These are phyloP conservation scores for Pythium sp. DNA, from an alignment of 352 stramenopile genomes.

Conservation along the genomic window DNA sequence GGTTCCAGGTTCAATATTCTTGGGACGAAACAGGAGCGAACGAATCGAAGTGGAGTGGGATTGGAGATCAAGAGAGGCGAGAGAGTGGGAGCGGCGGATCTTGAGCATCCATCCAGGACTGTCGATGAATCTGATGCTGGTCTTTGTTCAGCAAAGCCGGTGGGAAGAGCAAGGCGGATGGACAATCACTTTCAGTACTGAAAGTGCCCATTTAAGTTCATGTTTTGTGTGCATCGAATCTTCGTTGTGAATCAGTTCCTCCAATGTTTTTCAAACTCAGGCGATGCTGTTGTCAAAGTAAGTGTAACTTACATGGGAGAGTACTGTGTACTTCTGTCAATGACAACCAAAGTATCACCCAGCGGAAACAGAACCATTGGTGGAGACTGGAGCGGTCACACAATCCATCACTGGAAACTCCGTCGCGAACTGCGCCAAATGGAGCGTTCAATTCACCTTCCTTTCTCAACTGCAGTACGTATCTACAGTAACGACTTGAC, in stretches of 20 bases:
- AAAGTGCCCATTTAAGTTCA: background rate
- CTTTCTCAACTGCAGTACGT: background rate
- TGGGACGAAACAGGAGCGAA: background rate
- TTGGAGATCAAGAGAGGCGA: background rate
- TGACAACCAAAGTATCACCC: background rate
- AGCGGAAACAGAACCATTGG: background rate
- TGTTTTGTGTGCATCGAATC: background rate
- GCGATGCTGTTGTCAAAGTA: too few relatives aligned
- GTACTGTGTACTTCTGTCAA: background rate
- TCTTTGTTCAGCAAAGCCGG: background rate
- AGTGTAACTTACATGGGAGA: background rate
- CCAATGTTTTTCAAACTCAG: too few relatives aligned
- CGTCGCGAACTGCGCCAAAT: background rate
- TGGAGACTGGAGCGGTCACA: background rate
- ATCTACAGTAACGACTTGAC: background rate
- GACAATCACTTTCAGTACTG: background rate
- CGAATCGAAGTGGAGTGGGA: background rate
- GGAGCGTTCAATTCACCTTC: background rate
- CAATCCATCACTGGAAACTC: background rate
- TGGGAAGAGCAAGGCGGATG: background rate
- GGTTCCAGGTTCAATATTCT: background rate
- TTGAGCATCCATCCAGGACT: background rate
- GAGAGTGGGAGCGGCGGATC: background rate
- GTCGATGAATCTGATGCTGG: constrained; percentile 2
- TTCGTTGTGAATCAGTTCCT: too few relatives aligned